phyloP scores from a whole-genome alignment of 2,329 filamentous ascomycete species.

The Westerdykella aurantiaca region DNA sequence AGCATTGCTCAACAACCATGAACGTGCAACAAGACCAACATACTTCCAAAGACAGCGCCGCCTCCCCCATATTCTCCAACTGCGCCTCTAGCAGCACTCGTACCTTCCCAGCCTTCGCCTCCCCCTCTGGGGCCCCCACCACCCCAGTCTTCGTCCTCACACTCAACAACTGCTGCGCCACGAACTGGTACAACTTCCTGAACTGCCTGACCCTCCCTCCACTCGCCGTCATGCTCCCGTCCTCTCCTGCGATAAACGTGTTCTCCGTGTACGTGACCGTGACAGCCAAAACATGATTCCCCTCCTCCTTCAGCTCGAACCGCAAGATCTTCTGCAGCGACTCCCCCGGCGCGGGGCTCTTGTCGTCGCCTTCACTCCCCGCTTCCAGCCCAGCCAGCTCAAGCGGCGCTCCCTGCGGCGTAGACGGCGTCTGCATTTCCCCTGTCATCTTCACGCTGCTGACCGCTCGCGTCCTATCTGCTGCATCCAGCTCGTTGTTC shows the following conservation, averaged over 20 bases:
- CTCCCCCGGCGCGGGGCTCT: constrained; percentile 51
- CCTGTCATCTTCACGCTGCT: constrained; percentile 77
- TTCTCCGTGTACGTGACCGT: constrained; percentile 94
- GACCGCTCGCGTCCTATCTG: constrained; percentile 46
- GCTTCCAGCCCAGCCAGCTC: constrained; percentile 46
- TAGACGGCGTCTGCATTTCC: constrained; percentile 89
- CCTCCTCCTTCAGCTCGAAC: constrained; percentile 89
- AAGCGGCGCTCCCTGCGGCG: constrained; percentile 57
- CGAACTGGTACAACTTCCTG: constrained; percentile 92
- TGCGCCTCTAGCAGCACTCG: constrained; percentile 85
- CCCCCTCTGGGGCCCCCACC: constrained; percentile 49
- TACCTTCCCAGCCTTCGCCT: constrained; percentile 41
- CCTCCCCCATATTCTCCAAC: constrained; percentile 88
- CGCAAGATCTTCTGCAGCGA: constrained; percentile 76
- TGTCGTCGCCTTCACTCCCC: constrained; percentile 14
- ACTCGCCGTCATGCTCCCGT: constrained; percentile 36
- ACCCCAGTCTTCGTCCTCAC: constrained; percentile 70
- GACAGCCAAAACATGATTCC: constrained; percentile 86
- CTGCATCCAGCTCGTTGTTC: constrained; percentile 68
- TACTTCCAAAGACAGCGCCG: constrained; percentile 67
- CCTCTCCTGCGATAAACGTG: constrained; percentile 43
- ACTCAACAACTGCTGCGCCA: constrained; percentile 82
- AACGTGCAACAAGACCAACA: not conserved
- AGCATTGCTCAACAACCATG: not conserved
- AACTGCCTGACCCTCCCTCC: constrained; percentile 72